Conservation (phyloP, 371 early-diverging fungal species). For the Amoeboaphelidium protococcarum region DNA sequence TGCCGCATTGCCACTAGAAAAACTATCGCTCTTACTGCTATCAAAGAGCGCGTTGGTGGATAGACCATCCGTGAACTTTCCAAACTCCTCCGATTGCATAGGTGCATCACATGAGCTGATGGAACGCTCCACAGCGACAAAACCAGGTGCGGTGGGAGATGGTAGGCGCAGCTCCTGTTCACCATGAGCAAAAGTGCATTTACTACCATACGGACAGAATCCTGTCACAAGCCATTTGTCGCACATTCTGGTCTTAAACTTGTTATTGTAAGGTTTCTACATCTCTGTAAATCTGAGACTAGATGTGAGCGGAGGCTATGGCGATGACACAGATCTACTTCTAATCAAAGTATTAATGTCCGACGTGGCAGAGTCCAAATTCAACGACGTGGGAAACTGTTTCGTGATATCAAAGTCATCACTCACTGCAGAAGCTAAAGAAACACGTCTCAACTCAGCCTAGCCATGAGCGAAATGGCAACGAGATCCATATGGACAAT, state of each 20-base stretch:
- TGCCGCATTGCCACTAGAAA: no score
- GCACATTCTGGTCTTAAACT: neutral
- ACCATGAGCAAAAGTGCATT: slow-evolving; percentile 75
- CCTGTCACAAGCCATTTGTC: neutral
- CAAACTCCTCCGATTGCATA: no score
- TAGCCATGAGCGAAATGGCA: neutral
- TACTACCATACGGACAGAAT: slow-evolving; percentile 2
- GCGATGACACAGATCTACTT: neutral
- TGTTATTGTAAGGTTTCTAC: neutral
- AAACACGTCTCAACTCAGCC: neutral
- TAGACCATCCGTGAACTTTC: no score
- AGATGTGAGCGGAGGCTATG: neutral
- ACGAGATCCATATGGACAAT: slow-evolving; percentile 35
- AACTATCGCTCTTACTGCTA: no score
- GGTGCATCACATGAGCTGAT: no score
- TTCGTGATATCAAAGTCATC: neutral
- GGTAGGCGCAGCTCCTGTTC: neutral
- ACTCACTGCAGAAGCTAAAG: neutral
- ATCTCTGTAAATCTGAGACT: neutral
- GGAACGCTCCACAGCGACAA: no score
- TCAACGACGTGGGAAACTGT: neutral
- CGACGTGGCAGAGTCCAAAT: neutral
- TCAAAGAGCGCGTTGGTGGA: no score
- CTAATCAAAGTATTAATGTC: neutral
- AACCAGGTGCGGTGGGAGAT: no score